Percentiles rank a stretch among this genome's conserved stretches.
Conservation (phyloP, 306 rosid species). For the Malus fusca region DNA sequence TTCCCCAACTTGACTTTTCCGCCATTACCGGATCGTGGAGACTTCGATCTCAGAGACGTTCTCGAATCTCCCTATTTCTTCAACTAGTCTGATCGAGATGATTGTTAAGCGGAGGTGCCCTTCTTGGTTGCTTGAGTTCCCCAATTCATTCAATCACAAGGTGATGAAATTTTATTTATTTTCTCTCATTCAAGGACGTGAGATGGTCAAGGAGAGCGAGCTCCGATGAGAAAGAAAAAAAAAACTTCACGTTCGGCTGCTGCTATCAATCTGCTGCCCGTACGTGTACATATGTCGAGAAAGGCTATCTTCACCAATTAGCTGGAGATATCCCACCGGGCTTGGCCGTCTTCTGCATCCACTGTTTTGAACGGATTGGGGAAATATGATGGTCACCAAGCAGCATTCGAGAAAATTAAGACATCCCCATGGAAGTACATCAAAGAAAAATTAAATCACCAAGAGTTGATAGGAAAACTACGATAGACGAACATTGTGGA, state of each 20-base stretch:
- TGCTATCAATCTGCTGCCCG: constrained; percentile 5
- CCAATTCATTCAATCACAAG: constrained; percentile 19
- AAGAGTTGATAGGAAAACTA: neutral
- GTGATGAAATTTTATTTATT: constrained; percentile 6
- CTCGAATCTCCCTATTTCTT: constrained; percentile 69
- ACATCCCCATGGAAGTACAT: neutral
- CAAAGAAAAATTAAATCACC: constrained; percentile 1
- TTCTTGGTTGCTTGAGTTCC: constrained; percentile 16
- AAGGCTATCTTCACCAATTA: neutral
- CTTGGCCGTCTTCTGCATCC: constrained; percentile 24
- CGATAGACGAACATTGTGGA: no score
- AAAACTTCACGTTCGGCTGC: constrained; percentile 3
- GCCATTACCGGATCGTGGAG: constrained; percentile 76
- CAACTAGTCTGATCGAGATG: constrained; percentile 43
- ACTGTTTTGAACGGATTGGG: constrained; percentile 9
- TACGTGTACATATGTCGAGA: constrained; percentile 23
- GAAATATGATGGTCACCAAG: constrained; percentile 18
- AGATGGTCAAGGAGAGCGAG: constrained; percentile 16
- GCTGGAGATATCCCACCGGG: constrained; percentile 9
- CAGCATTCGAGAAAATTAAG: constrained; percentile 7
- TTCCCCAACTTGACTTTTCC: constrained; percentile 66
- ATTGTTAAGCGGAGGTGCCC: neutral
- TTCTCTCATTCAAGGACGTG: neutral
- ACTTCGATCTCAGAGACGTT: constrained; percentile 72
- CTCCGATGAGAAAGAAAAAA: constrained; percentile 10